Base-by-base conservation (phyloP, 2,329 filamentous ascomycete species). In the Juglanconis juglandina region DNA sequence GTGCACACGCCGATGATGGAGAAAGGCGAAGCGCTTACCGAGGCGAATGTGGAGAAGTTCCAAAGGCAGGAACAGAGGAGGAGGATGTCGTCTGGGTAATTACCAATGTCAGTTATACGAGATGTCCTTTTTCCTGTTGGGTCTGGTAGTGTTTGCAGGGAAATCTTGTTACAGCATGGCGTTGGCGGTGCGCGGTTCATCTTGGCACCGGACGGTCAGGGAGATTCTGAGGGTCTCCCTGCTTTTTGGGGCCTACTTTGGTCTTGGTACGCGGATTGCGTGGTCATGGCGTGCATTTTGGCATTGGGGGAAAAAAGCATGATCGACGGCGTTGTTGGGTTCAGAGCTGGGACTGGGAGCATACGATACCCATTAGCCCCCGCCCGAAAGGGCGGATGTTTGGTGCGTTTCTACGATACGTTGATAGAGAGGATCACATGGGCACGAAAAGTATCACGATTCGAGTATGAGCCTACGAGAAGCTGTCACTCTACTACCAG, bases 1-100 rank as follows among this genome's bases (percentile, higher is more conserved):
- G 58, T 58, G 35, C 61, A 65, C 14, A 64, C 61, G 51, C 62
- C 64, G 2, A 52, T 61, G 35, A 49, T 55, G 7, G 56, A 60
- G 42, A 58, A 50, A 13, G 59, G 66, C 7, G 64, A 66, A 37
- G 61, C 66, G 14, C 58, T 70, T 42, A 70, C 68, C 1, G 64
- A 67, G 56, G 67, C 66, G 44, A 70, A 70, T 53, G 62, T 70
- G 14, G 64, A 62, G 14, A 66, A 63, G 54, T 62, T 69, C n/a
- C 61, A 65, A 44, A 47, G 63, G 52, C 65, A 65, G 50, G 56
- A 56, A 46, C 56, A 59, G n/a, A 42, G 37, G 4, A 53, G 46
- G 35, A 58, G 52, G 47, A 58, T 51, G 48, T 59, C 60, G 3
- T 59, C 56, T 5, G 56, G 37, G 10, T 11, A 39, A 30, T 33